A percentile compares a stretch with the other conserved stretches of the same genome.
These are phyloP conservation scores for Xylaria sp. DNA, from an alignment of 2,329 filamentous ascomycete genomes.

Conservation along the genomic window DNA sequence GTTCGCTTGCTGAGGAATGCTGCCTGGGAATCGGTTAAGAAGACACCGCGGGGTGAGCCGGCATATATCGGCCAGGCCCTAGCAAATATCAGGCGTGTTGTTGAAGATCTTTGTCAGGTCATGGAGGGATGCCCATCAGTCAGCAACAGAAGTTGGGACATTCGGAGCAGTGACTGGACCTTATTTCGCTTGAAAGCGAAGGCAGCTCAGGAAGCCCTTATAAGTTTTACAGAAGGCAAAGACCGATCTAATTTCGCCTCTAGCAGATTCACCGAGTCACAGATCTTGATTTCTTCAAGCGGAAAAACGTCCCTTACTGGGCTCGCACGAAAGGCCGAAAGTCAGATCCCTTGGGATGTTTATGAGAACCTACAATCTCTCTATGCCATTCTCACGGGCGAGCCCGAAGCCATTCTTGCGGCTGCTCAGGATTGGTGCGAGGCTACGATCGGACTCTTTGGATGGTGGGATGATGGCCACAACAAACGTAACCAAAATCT, in stretches of 20 bases:
- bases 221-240: conserved; percentile 81
- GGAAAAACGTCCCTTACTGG: conserved; percentile 68
- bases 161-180: conserved; percentile 83
- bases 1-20: conserved; percentile 77
- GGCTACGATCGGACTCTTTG: conserved; percentile 81
- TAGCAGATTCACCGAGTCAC: conserved; percentile 50
- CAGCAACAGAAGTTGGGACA: conserved; percentile 78
- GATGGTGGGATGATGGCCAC: conserved; percentile 90
- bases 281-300: conserved; percentile 52
- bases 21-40: conserved; percentile 81
- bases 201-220: conserved; percentile 75
- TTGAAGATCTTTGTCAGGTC: conserved; percentile 74
- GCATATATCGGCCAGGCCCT: conserved; percentile 81
- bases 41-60: conserved; percentile 70
- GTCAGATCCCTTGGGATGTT: conserved; percentile 87
- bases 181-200: conserved; percentile 82
- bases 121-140: conserved; percentile 79
- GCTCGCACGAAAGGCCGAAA: conserved; percentile 80
- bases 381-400: conserved; percentile 84
- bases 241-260: conserved; percentile 57
- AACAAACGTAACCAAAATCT: conserved; percentile 53
- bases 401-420: conserved; percentile 78
- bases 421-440: conserved; percentile 92
- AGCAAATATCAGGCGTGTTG: conserved; percentile 79
- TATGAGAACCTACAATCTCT: conserved; percentile 86